These are phyloP conservation scores for Strobilomyces confusus DNA, from an alignment of 768 basidiomycete genomes.

Conservation along the genomic window DNA sequence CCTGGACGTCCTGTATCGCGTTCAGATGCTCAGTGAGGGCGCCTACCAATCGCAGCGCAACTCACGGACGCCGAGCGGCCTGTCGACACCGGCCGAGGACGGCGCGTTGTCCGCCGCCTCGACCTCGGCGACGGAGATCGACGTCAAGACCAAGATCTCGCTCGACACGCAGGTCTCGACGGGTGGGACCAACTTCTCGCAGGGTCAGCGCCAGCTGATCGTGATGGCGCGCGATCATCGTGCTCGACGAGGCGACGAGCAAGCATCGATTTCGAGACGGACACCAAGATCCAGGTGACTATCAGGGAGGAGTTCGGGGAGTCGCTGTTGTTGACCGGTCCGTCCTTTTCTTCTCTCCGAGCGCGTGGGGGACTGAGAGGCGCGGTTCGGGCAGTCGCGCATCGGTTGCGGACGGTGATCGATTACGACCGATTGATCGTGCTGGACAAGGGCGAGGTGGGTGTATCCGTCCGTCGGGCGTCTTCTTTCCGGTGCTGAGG, in stretches of 20 bases:
- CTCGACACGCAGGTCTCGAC: conserved; percentile 79
- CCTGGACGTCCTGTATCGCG: conserved; percentile 74
- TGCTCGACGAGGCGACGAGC: conserved; percentile 81
- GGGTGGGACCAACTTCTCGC: conserved; percentile 88
- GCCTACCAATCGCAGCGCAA: conserved; percentile 45
- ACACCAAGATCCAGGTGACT: conserved; percentile 84
- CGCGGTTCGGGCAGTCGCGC: conserved; percentile 44
- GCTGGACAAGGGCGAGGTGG: conserved; percentile 47
- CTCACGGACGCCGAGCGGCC: conserved; percentile 47
- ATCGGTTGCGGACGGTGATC: conserved; percentile 72
- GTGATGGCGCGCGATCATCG: conserved; percentile 79
- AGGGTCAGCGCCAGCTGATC: conserved; percentile 86
- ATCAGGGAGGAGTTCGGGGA: conserved; percentile 82
- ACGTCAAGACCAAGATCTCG: conserved; percentile 52
- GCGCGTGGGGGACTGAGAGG: background rate
- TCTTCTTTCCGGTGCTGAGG: background rate
- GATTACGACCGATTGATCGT: conserved; percentile 80
- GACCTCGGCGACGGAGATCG: conserved; percentile 47
- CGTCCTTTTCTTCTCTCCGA: conserved; percentile 14
- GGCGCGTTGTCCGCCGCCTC: conserved; percentile 39
- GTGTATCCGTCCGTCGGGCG: background rate
- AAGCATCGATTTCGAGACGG: conserved; percentile 86
- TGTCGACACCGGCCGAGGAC: conserved; percentile 41
- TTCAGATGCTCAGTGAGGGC: conserved; percentile 65
- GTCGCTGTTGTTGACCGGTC: conserved; percentile 70